These are phyloP conservation scores for Sisymbrium altissimum DNA, from an alignment of 345 rosid species.

Conservation along the genomic window DNA sequence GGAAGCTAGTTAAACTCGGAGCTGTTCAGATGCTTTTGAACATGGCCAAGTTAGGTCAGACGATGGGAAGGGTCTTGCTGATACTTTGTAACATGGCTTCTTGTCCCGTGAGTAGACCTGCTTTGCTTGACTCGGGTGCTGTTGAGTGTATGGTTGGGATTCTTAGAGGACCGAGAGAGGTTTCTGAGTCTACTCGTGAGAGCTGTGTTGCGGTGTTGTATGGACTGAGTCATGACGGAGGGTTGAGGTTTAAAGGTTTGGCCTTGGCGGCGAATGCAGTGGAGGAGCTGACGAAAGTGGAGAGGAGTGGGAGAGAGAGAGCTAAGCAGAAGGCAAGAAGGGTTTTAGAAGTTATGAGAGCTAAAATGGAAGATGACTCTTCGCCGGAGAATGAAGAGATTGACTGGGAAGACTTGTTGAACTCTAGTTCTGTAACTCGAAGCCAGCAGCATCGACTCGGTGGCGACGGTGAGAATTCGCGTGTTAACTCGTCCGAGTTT, in stretches of 20 bases:
- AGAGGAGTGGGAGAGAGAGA: constrained; percentile 44
- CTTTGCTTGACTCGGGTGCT: constrained; percentile 75
- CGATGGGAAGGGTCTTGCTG: constrained; percentile 46
- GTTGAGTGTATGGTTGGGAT: constrained; percentile 61
- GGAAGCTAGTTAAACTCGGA: constrained; percentile 60
- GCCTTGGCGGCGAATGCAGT: constrained; percentile 60
- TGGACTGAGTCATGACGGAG: constrained; percentile 61
- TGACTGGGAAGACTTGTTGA: constrained; percentile 82
- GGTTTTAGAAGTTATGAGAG: constrained; percentile 50
- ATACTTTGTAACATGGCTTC: constrained; percentile 56
- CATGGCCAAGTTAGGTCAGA: constrained; percentile 56
- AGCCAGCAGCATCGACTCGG: constrained; percentile 25
- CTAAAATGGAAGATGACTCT: constrained; percentile 32
- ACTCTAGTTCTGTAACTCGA: constrained; percentile 41
- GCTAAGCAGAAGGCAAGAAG: constrained; percentile 47
- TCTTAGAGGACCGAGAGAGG: constrained; percentile 35
- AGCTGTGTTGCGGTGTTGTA: constrained; percentile 59
- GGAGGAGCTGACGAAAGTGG: constrained; percentile 54
- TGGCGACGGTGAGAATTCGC: constrained; percentile 25
- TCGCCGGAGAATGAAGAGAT: constrained; percentile 48
- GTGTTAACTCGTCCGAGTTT: constrained; percentile 50
- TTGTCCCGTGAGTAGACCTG: constrained; percentile 52
- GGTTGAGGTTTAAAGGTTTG: constrained; percentile 67
- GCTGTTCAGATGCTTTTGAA: constrained; percentile 53
- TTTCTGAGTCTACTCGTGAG: constrained; percentile 49